Evolutionary conservation across 495 filamentous ascomycete genomes (phyloP), one percentile per base, ranked within the genome.

Genomic region (Aspergillus cristatus): DNA sequence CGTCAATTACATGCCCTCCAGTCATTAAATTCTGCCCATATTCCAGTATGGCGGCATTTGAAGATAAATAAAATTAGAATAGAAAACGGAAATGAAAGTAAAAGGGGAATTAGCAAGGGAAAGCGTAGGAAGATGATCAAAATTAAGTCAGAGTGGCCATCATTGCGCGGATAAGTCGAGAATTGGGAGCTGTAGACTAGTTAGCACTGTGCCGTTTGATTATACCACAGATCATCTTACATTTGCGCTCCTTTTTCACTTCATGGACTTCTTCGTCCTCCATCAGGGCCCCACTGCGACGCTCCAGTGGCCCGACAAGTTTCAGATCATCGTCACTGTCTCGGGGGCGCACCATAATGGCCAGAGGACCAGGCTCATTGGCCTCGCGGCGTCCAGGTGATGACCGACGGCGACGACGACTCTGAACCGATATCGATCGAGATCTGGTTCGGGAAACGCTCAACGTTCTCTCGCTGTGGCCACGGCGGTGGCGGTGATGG

Each of bases 201-300:
- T 49, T 18, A 45, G 42, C 35, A 53, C 41, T 35, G 38, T 18
- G 41, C 68, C 57, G 56, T 63, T 68, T 55, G 57, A 64, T 73
- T 34, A 57, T 45, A 47, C 65, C 57, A 61, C 82, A 72, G 62
- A 69, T 74, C 70, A 84, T 69, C 80, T 71, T 87, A 93, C 88
- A 84, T 82, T 75, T 86, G 62, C 79, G 79, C 55, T 94, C 84
- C 68, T 78, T 82, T 63, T 82, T 79, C 45, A 91, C 66, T 48
- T 85, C 73, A 14, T 81, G 50, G 10, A 76, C 56, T 36, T 76
- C 68, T 40, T 72, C 62, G 40, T 49, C 46, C 26, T 65, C 71
- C 13, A 75, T 74, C 18, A 63, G 61, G 17, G 69, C 63, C 11
- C 55, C 50, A 14, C 60, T 54, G 47, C 64, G 57, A 42, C 68